A percentile compares a stretch with the other conserved stretches of the same genome.
These are phyloP conservation scores for Cryphonectria nitschkei DNA, from an alignment of 2,329 filamentous ascomycete species.

Conservation along the genomic window DNA sequence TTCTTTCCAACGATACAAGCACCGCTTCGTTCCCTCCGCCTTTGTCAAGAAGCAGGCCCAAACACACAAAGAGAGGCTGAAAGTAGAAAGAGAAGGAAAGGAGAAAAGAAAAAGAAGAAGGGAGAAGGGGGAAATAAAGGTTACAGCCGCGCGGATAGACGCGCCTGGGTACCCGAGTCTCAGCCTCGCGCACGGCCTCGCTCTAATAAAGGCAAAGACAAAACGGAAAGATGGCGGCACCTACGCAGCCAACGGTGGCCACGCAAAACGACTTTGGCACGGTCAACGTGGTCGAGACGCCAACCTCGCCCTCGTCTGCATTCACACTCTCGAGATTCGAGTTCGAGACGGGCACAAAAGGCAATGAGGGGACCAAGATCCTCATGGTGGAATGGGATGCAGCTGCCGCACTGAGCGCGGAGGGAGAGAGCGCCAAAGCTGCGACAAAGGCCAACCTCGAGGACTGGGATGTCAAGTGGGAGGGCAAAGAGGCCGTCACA, in stretches of 20 bases:
- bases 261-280: conserved; percentile 17
- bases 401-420: conserved; percentile 26
- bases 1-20: background rate
- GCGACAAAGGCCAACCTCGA: conserved; percentile 13
- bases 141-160: conserved; percentile 26
- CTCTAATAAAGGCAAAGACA: background rate
- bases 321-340: conserved; percentile 81
- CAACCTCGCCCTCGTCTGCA: conserved; percentile 49
- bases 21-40: conserved; percentile 3
- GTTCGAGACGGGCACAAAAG: conserved; percentile 71
- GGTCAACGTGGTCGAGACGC: conserved; percentile 42
- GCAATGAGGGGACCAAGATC: conserved; percentile 85
- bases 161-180: conserved; percentile 19
- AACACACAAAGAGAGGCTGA: too few relatives aligned
- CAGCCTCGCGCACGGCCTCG: conserved; percentile 16
- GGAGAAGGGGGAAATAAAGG: background rate
- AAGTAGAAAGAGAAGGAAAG: too few relatives aligned
- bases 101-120: background rate
- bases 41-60: background rate
- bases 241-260: conserved; percentile 24
- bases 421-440: conserved; percentile 1
- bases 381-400: conserved; percentile 89
- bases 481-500: conserved; percentile 67
- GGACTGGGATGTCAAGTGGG: conserved; percentile 80
- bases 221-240: conserved; percentile 21